Conservation (phyloP, 2,329 filamentous ascomycete species). For the Teratosphaeria epicoccoides region DNA sequence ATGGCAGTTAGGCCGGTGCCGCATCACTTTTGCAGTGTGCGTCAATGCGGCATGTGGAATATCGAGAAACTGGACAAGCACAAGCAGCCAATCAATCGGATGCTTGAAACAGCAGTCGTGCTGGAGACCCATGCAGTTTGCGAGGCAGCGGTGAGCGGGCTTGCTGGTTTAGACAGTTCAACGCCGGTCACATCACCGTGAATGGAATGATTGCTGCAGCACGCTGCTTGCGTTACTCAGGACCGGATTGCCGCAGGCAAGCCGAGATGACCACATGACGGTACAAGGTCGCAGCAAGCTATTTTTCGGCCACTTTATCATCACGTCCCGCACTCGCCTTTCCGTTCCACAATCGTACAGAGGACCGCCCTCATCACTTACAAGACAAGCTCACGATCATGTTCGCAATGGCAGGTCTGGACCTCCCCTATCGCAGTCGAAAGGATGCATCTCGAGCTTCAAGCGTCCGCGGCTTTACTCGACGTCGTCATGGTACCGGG, state of each 20-base stretch:
- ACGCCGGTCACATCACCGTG: background rate
- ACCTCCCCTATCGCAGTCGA: conserved; percentile 5
- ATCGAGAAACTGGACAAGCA: too few species aligned
- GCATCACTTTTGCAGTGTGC: too few species aligned
- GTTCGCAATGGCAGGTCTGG: conserved; percentile 2
- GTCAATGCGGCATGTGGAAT: too few species aligned
- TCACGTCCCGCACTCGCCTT: background rate
- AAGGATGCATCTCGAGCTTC: conserved; percentile 6
- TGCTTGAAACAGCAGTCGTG: background rate
- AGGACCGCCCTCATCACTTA: background rate
- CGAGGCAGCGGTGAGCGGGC: background rate
- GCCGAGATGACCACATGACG: background rate
- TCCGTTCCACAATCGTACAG: background rate
- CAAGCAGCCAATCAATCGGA: too few species aligned
- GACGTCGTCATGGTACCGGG: background rate
- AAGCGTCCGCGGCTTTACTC: conserved; percentile 1
- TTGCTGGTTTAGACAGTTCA: background rate
- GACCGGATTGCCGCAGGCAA: background rate
- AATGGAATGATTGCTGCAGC: background rate
- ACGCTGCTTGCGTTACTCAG: background rate
- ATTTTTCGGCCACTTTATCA: background rate
- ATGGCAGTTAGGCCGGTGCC: too few species aligned
- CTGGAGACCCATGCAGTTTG: background rate
- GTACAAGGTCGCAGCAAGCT: background rate
- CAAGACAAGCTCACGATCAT: conserved; percentile 1